A percentile compares a stretch with the other conserved stretches of the same genome.
Conservation (phyloP, 2,329 filamentous ascomycete genomes). For the Pyricularia sp. region DNA sequence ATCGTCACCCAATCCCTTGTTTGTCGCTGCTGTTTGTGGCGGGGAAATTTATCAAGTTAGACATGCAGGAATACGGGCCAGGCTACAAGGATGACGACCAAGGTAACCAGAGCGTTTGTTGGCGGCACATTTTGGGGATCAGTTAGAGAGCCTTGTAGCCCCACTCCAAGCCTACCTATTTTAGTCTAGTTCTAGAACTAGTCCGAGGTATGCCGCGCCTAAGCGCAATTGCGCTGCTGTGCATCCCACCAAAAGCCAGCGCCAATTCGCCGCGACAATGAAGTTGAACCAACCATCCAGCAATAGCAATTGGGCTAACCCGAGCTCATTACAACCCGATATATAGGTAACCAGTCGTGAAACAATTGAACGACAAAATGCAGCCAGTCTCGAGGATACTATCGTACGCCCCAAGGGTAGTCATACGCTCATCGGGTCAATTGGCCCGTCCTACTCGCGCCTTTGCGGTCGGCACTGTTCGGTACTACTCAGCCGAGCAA, state of each 20-base stretch:
- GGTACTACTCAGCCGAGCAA: constrained; percentile 14
- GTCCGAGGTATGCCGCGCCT: neutral
- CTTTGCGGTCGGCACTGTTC: neutral
- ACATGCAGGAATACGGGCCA: too few relatives aligned
- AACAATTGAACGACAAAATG: neutral
- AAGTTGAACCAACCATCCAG: neutral
- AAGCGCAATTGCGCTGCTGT: neutral
- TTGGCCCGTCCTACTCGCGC: neutral
- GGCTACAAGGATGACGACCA: too few relatives aligned
- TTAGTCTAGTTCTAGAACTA: neutral
- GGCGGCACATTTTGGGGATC: too few relatives aligned
- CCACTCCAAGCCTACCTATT: neutral
- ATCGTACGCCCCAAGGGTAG: neutral
- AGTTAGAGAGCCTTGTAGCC: neutral
- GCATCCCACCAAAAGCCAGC: neutral
- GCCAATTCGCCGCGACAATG: neutral
- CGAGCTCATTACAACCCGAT: neutral
- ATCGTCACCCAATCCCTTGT: too few relatives aligned
- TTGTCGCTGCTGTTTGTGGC: too few relatives aligned
- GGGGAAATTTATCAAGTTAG: too few relatives aligned
- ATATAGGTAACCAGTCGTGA: neutral
- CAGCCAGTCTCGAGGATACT: neutral
- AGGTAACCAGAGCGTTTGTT: too few relatives aligned
- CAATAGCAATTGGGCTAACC: neutral
- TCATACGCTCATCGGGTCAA: neutral